Conservation (phyloP, 2,329 filamentous ascomycete species). For the Xylariaceae sp. region DNA sequence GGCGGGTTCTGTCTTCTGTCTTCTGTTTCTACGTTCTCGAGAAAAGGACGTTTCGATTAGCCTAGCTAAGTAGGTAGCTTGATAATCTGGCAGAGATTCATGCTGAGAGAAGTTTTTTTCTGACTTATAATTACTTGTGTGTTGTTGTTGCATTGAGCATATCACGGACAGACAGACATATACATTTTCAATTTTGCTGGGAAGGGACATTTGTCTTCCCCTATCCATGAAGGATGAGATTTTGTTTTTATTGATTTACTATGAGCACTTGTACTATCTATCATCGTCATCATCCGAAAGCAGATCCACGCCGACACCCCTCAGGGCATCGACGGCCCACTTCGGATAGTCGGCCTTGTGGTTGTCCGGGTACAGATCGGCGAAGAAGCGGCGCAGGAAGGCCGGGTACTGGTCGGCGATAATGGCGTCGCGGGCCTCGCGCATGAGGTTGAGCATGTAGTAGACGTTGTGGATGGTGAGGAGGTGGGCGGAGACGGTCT, state of each 20-base stretch:
- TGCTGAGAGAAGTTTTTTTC: too few species aligned
- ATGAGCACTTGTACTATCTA: background rate
- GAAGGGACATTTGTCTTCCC: too few species aligned
- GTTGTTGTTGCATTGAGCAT: too few species aligned
- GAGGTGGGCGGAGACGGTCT: constrained; percentile 81
- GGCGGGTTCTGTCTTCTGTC: too few species aligned
- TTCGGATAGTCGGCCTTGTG: constrained; percentile 64
- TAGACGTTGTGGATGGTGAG: constrained; percentile 95
- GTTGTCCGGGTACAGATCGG: constrained; percentile 61
- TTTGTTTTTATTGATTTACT: background rate
- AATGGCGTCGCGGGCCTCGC: constrained; percentile 66
- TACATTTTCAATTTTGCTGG: too few species aligned
- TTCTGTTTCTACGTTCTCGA: too few species aligned
- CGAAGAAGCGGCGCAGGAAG: constrained; percentile 76
- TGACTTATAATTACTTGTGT: too few species aligned
- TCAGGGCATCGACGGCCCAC: constrained; percentile 80
- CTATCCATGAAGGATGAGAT: too few species aligned
- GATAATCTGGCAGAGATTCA: too few species aligned
- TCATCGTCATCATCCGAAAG: constrained; percentile 29
- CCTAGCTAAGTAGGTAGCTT: too few species aligned
- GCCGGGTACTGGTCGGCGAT: constrained; percentile 73
- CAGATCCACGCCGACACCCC: constrained; percentile 73
- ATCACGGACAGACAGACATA: too few species aligned
- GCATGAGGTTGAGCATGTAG: constrained; percentile 84
- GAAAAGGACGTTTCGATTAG: too few species aligned